phyloP scores from a whole-genome alignment of 495 filamentous ascomycete genomes.

The Penicillium canariense region DNA sequence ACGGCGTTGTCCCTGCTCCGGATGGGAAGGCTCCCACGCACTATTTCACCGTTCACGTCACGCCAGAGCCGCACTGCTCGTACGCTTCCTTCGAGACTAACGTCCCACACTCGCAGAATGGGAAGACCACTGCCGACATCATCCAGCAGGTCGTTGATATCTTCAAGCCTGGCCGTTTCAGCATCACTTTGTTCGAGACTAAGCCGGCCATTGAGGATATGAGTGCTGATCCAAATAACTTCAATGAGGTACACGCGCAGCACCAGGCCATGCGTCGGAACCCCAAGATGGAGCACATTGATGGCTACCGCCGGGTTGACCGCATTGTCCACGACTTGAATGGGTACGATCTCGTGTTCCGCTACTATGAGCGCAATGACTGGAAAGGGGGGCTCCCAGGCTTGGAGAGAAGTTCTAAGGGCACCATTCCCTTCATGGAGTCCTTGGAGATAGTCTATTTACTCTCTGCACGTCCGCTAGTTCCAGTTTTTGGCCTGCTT shows the following conservation, averaged over 20 bases:
- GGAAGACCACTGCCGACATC: slow-evolving; percentile 83
- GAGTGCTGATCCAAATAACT: slow-evolving; percentile 34
- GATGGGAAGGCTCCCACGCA: slow-evolving; percentile 63
- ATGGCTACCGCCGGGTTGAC: slow-evolving; percentile 87
- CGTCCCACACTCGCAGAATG: slow-evolving; percentile 85
- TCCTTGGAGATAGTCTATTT: background rate
- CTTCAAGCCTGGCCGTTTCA: slow-evolving; percentile 95
- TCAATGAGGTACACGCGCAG: slow-evolving; percentile 45
- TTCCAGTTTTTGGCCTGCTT: slow-evolving; percentile 15
- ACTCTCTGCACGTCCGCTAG: slow-evolving; percentile 13
- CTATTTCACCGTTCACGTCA: slow-evolving; percentile 99
- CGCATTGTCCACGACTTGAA: slow-evolving; percentile 97
- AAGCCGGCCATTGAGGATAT: slow-evolving; percentile 54
- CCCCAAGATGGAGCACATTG: slow-evolving; percentile 74
- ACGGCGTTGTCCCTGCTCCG: slow-evolving; percentile 88
- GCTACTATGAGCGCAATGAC: slow-evolving; percentile 90
- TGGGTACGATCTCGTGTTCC: slow-evolving; percentile 95
- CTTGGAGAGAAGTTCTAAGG: slow-evolving; percentile 60
- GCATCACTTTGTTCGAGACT: slow-evolving; percentile 93
- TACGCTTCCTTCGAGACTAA: slow-evolving; percentile 99
- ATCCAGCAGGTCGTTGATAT: slow-evolving; percentile 92
- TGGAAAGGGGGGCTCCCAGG: slow-evolving; percentile 77
- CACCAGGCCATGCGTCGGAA: slow-evolving; percentile 50
- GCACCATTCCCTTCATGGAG: background rate
- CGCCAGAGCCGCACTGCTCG: slow-evolving; percentile 95